Base-by-base conservation (phyloP, 371 early-diverging fungal genomes). In the Actinomucor elegans region DNA sequence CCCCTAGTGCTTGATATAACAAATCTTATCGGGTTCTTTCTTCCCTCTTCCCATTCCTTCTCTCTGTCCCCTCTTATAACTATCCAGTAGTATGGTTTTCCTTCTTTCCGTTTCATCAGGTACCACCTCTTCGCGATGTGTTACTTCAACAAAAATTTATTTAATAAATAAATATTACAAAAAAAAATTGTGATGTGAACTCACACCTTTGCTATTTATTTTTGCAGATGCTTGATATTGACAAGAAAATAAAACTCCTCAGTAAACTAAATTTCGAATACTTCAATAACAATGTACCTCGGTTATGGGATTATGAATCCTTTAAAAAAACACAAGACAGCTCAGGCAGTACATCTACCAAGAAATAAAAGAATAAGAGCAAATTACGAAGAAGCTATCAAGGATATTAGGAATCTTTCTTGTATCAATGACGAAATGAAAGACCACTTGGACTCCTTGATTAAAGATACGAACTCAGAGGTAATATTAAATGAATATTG, bases 401-500 rank as follows among this genome's bases (percentile, higher is more conserved):
- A 37, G 12, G 21, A 40, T 37, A 50, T 50, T 31, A 20, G 20
- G 41, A 50, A 50, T 38, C 41, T 50, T 50, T 41, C 51, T 38
- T 27, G 31, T 50, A 23, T 9, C 28, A 38, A 29, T 50, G 23
- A 5, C 40, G 51, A 50, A 50, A 38, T 41, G 41, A 50, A 50
- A 50, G 41, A 51, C 32, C n/a, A 51, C 32, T 51, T 51, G 32
- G 42, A 42, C 31, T 20, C 42, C 10, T 40, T 51, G 23, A 32
- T 51, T 9, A 48, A 48, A 15, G n/a, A 17, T 43, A 28, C n/a
- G 28, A 36, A 48, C 23, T 26, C 34, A 51, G 33, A 51, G 33
- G 42, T 40, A 42, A 41, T 32, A 51, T 12, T 21, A 51, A 42
- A 51, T 51, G 42, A 41, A 40, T 51, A 51, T 40, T 40, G 31